phyloP scores from a whole-genome alignment of 129 eudicot species.

The Flaveria bidentis region DNA sequence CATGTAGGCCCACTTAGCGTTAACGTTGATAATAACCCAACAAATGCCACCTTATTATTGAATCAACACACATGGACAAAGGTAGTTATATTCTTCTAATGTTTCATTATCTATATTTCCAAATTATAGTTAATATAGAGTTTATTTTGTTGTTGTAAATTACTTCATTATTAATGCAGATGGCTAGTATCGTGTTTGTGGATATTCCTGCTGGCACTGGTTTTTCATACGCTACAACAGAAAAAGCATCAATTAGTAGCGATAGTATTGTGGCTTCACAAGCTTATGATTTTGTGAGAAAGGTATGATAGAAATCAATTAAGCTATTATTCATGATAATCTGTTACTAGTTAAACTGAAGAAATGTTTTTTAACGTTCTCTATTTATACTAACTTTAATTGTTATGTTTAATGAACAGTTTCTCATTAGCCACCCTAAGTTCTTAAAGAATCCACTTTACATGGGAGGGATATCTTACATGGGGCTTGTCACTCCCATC shows the following conservation, averaged over 20 bases:
- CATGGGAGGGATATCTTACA: conserved; percentile 34
- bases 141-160: not conserved
- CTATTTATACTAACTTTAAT: not conserved
- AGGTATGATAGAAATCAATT: conserved; percentile 17
- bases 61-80: conserved; percentile 51
- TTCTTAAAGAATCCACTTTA: conserved; percentile 38
- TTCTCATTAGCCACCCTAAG: conserved; percentile 39
- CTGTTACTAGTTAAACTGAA: not conserved
- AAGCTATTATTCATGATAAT: too few relatives aligned
- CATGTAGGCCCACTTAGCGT: conserved; percentile 45
- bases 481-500: conserved; percentile 31
- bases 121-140: not conserved
- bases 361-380: not conserved
- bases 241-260: conserved; percentile 28
- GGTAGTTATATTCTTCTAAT: conserved; percentile 21
- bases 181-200: conserved; percentile 32
- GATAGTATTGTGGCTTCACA: conserved; percentile 25
- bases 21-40: conserved; percentile 25
- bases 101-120: not conserved
- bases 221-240: conserved; percentile 39
- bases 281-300: conserved; percentile 27
- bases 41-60: conserved; percentile 23
- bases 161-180: conserved; percentile 5
- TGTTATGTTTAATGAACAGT: conserved; percentile 13
- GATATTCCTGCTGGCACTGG: conserved; percentile 45